phyloP scores from a whole-genome alignment of 1,139 yeast genomes.

The Torulaspora globosa region DNA sequence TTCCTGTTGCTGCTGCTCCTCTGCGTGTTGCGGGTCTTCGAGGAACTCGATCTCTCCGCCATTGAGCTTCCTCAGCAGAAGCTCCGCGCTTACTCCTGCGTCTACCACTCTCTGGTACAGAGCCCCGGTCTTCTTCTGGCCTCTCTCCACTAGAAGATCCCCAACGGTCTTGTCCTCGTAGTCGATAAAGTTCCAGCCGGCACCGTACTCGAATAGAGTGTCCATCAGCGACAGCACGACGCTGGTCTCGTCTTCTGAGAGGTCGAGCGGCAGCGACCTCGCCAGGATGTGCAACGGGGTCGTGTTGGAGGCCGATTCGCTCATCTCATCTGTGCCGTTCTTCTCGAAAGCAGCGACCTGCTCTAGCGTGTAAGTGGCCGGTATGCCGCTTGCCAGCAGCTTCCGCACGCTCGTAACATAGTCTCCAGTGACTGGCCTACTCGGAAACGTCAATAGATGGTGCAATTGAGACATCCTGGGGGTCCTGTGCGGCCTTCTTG shows the following conservation, averaged over 20 bases:
- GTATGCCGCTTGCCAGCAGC: slow-evolving; percentile 59
- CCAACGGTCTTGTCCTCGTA: slow-evolving; percentile 71
- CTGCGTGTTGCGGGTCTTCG: slow-evolving; percentile 33
- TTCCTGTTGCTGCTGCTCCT: slow-evolving; percentile 4
- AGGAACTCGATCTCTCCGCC: slow-evolving; percentile 54
- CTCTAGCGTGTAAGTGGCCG: slow-evolving; percentile 77
- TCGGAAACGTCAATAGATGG: slow-evolving; percentile 54
- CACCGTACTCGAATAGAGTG: slow-evolving; percentile 74
- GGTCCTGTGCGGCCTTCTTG: not conserved
- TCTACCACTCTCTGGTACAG: slow-evolving; percentile 57
- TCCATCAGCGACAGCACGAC: slow-evolving; percentile 57
- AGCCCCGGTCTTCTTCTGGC: slow-evolving; percentile 38
- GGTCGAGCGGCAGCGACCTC: slow-evolving; percentile 45
- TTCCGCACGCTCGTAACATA: slow-evolving; percentile 46
- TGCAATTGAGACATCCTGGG: slow-evolving; percentile 62
- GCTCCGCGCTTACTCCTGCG: slow-evolving; percentile 90
- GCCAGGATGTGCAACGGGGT: slow-evolving; percentile 72
- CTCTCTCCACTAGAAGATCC: slow-evolving; percentile 55
- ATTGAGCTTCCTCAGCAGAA: slow-evolving; percentile 66
- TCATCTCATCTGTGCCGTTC: slow-evolving; percentile 37
- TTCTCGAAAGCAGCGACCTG: slow-evolving; percentile 60
- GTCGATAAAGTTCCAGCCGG: slow-evolving; percentile 81
- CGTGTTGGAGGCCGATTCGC: slow-evolving; percentile 51
- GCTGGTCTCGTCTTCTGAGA: slow-evolving; percentile 42
- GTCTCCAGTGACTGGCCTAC: slow-evolving; percentile 51